Percentiles rank a stretch among this genome's conserved stretches.
phyloP scores from a whole-genome alignment of 1,284 basidiomycete genomes.

The Naganishia liquefaciens region DNA sequence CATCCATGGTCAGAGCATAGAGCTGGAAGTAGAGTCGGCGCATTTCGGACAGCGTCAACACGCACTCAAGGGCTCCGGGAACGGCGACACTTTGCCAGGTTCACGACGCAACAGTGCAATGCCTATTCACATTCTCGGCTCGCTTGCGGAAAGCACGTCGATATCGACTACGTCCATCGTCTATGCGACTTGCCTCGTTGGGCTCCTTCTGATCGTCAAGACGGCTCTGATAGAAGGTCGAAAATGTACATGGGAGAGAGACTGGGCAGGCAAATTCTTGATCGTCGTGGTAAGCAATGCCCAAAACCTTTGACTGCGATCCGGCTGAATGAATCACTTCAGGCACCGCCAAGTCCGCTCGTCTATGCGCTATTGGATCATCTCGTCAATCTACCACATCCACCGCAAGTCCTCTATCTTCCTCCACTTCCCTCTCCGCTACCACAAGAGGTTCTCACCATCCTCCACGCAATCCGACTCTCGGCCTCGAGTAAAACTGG shows the following conservation, averaged over 20 bases:
- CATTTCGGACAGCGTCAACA: neutral
- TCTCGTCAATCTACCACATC: conserved; percentile 49
- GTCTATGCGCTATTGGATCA: conserved; percentile 48
- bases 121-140: conserved; percentile 43
- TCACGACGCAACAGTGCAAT: conserved; percentile 34
- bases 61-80: neutral
- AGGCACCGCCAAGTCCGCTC: conserved; percentile 50
- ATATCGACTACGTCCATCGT: conserved; percentile 1
- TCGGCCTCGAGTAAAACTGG: conserved; percentile 33
- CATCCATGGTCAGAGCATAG: too few relatives aligned
- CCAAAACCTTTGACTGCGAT: neutral
- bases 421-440: conserved; percentile 48
- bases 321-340: neutral
- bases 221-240: conserved; percentile 46
- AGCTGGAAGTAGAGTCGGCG: too few relatives aligned
- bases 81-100: neutral
- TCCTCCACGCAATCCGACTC: conserved; percentile 50
- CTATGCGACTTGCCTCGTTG: conserved; percentile 25
- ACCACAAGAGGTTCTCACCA: conserved; percentile 45
- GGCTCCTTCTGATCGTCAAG: conserved; percentile 37
- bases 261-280: conserved; percentile 54
- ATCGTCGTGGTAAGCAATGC: conserved; percentile 46
- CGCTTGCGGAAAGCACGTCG: conserved; percentile 36
- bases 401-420: conserved; percentile 53
- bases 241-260: conserved; percentile 51